Conservation (phyloP, 371 early-diverging fungal species). For the Mortierella sp. region DNA sequence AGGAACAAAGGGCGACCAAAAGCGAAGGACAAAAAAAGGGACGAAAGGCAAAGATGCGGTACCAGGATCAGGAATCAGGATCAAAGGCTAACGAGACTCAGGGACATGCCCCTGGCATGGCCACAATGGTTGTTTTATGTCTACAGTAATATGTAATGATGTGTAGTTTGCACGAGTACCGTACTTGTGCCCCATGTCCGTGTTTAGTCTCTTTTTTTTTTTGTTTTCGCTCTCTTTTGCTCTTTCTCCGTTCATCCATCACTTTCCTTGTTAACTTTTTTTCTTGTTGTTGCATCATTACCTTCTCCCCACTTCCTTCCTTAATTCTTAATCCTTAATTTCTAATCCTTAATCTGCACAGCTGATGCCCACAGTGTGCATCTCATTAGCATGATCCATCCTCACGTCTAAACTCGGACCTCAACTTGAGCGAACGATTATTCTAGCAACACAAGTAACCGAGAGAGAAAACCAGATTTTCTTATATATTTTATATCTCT, state of each 20-base stretch:
- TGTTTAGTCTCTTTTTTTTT: too few relatives aligned
- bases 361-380: not conserved
- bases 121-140: too few relatives aligned
- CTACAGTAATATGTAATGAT: too few relatives aligned
- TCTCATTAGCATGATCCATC: not conserved
- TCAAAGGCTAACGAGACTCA: too few relatives aligned
- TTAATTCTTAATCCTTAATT: not conserved
- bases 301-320: not conserved
- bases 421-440: not conserved
- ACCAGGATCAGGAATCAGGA: not conserved
- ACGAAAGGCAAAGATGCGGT: too few relatives aligned
- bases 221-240: not conserved
- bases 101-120: too few relatives aligned
- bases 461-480: too few relatives aligned
- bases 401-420: not conserved
- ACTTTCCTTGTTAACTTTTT: not conserved
- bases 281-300: not conserved
- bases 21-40: not conserved
- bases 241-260: not conserved
- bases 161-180: too few relatives aligned
- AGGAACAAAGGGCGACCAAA: not conserved
- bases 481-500: not conserved
- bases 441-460: too few relatives aligned
- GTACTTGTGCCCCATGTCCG: too few relatives aligned
- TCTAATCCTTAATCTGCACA: not conserved